Evolutionary conservation across 164 flowering plant species (phyloP), one percentile per base, ranked within the genome.

Genomic region (Vitis rupestris): DNA sequence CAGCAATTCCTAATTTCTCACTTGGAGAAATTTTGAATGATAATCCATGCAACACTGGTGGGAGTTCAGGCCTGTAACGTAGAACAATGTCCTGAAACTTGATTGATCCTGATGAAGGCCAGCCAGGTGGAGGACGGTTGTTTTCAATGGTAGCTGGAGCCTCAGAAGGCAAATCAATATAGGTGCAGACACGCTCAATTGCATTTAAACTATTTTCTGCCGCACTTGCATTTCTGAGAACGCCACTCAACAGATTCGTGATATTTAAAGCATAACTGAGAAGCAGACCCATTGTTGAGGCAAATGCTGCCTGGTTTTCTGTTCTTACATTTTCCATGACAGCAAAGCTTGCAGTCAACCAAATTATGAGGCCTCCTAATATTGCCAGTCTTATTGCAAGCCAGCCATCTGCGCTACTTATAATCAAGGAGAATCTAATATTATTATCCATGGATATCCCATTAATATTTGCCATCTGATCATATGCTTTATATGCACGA

Each of bases 201-300:
- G 98, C 73, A 81, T 95, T 95, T 54, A 95, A 77, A 76, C 97
- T 91, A 66, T 95, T 95, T 68, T 95, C 99, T 14, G 97, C 96
- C 66, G 85, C 16, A 72, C 98, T 95, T 60, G 97, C 99, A 66
- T 87, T 92, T 79, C 98, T 90, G 31, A 93, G 80, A 29, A 91
- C 97, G 61, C 80, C 86, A 64, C 93, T 90, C 72, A 93, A 79
- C 60, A 93, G 71, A 72, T 73, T 81, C 15, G 97, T 93, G 30
- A 91, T 93, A 69, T 90, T 95, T 52, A 95, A 79, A 59, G 99
- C 85, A 76, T 95, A 95, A 75, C 87, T 90, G 59, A 95, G 97
- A 79, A 95, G 98, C 30, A 95, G 85, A 78, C 99, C 99, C 99
- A 93, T 93, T 13, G 93, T 85, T 52, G 99, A 92, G 64, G 99